phyloP scores from a whole-genome alignment of 441 rosid species.

The Jatropha podagrica region DNA sequence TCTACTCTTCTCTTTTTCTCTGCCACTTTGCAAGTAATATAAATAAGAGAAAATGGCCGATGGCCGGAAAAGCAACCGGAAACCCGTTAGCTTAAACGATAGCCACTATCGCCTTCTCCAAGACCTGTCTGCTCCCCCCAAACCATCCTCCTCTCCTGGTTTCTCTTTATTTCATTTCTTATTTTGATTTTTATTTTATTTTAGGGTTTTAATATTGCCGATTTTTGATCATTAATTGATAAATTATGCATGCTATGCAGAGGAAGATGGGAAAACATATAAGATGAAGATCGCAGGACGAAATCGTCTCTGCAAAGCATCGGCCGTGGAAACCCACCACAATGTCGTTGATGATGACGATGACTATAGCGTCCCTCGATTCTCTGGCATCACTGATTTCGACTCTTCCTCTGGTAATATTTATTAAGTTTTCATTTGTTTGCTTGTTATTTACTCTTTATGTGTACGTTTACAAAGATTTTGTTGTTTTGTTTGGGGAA shows the following conservation, averaged over 20 bases:
- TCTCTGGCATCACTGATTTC: constrained; percentile 47
- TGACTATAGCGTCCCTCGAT: constrained; percentile 29
- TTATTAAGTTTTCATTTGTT: neutral
- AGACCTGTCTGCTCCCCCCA: constrained; percentile 61
- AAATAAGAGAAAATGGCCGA: constrained; percentile 45
- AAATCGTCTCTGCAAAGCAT: constrained; percentile 27
- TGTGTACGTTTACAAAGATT: neutral
- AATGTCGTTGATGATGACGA: constrained; percentile 1
- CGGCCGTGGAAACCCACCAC: constrained; percentile 2
- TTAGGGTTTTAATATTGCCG: constrained; percentile 15
- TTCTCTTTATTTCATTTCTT: constrained; percentile 11
- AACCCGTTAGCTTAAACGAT: constrained; percentile 72
- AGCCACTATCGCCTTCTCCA: constrained; percentile 70
- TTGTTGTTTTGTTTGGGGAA: neutral
- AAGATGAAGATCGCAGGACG: constrained; percentile 31
- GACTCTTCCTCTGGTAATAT: constrained; percentile 47
- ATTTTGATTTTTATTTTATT: neutral
- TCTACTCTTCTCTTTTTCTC: neutral
- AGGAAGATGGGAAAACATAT: constrained; percentile 34
- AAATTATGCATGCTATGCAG: constrained; percentile 21
- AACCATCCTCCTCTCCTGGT: constrained; percentile 28
- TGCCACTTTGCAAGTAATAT: neutral
- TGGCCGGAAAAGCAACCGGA: constrained; percentile 35
- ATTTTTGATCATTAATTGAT: neutral
- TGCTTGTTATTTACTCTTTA: neutral